These are phyloP conservation scores for Paramarasmius palmivorus DNA, from an alignment of 1,284 basidiomycete genomes.

Conservation along the genomic window DNA sequence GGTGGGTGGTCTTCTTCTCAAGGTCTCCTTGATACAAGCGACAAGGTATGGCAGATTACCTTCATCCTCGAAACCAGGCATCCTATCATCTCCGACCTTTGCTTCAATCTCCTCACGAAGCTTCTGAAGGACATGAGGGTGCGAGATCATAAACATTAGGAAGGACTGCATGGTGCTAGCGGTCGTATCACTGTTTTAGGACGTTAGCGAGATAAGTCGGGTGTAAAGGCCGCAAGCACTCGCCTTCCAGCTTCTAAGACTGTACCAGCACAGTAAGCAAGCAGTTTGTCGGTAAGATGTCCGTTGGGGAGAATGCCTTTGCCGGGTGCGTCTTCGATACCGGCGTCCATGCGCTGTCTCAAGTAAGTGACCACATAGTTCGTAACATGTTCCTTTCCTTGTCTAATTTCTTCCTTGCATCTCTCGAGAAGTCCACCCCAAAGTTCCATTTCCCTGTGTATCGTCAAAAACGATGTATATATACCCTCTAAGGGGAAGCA, in stretches of 20 bases:
- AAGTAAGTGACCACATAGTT: constrained; percentile 24
- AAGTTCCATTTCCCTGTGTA: constrained; percentile 2
- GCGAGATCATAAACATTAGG: constrained; percentile 23
- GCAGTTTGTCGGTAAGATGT: constrained; percentile 29
- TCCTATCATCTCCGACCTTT: constrained; percentile 25
- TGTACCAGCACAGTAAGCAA: constrained; percentile 27
- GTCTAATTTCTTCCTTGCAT: not conserved
- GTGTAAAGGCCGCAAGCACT: too few relatives aligned
- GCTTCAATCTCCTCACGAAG: constrained; percentile 25
- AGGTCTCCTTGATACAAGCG: constrained; percentile 31
- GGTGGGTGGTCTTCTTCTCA: constrained; percentile 23
- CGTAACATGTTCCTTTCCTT: constrained; percentile 4
- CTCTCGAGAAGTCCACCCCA: not conserved
- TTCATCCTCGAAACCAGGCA: constrained; percentile 30
- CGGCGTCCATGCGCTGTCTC: constrained; percentile 24
- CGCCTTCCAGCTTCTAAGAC: constrained; percentile 23
- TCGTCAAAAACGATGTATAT: not conserved
- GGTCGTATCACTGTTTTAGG: constrained; percentile 22
- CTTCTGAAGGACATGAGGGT: constrained; percentile 22
- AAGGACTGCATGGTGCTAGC: constrained; percentile 26
- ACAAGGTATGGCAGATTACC: constrained; percentile 25
- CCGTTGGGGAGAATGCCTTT: constrained; percentile 24
- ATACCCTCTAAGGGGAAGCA: not conserved
- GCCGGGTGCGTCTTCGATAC: constrained; percentile 25
- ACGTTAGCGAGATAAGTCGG: too few relatives aligned